A percentile compares a stretch with the other conserved stretches of the same genome.
These are phyloP conservation scores for Pythium sp. DNA, from an alignment of 352 stramenopile genomes.

Conservation along the genomic window DNA sequence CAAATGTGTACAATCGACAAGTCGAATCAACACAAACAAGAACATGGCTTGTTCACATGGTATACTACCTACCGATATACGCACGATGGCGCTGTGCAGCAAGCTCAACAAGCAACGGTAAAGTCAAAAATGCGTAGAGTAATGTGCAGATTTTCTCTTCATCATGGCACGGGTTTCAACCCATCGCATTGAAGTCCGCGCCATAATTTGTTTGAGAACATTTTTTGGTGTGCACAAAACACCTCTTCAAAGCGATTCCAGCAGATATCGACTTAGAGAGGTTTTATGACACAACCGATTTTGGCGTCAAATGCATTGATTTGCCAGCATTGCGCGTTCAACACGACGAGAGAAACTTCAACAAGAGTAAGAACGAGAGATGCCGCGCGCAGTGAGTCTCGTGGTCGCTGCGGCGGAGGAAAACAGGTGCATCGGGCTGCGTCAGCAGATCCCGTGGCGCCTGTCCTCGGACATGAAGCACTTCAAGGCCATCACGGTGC, in stretches of 20 bases:
- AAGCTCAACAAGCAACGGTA: no score
- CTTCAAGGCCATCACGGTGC: constrained; percentile 93
- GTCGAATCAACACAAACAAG: no score
- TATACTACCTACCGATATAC: no score
- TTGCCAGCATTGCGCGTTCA: no score
- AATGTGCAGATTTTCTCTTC: background rate
- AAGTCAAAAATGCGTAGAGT: no score
- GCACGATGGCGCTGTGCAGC: no score
- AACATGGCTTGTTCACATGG: no score
- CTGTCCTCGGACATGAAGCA: constrained; percentile 95
- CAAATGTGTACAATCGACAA: no score
- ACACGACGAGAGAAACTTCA: no score
- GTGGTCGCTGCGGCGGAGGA: constrained; percentile 87
- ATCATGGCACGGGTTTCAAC: background rate
- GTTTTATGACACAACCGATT: no score
- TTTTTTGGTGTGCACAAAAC: background rate
- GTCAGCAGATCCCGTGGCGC: constrained; percentile 92
- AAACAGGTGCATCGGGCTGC: constrained; percentile 85
- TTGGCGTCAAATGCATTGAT: no score
- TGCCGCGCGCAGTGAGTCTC: constrained; percentile 54
- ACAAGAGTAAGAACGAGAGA: constrained; percentile 1
- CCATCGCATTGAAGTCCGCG: background rate
- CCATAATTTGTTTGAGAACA: background rate
- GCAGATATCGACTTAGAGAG: no score
- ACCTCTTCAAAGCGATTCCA: background rate